Percentiles rank a stretch among this genome's conserved stretches.
These are phyloP conservation scores for Sclerotinia borealis DNA, from an alignment of 2,329 filamentous ascomycete genomes.

Conservation along the genomic window DNA sequence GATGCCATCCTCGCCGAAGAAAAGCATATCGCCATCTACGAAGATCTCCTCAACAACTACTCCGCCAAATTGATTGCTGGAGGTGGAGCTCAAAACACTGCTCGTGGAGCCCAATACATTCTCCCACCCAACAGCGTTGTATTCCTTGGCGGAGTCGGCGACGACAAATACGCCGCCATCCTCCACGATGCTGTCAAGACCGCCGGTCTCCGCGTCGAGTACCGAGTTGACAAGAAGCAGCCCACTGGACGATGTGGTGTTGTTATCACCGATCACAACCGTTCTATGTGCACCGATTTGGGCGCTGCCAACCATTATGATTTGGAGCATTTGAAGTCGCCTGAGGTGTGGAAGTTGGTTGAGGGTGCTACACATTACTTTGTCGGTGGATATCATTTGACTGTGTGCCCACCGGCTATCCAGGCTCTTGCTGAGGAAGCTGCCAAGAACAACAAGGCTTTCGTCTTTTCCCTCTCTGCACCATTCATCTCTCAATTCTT, in stretches of 20 bases:
- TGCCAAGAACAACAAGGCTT: conserved; percentile 80
- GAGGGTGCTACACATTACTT: conserved; percentile 87
- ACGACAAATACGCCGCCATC: conserved; percentile 91
- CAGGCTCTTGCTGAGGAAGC: conserved; percentile 87
- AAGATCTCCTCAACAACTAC: conserved; percentile 88
- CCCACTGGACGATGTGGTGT: conserved; percentile 93
- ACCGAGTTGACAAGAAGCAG: conserved; percentile 78
- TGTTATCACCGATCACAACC: conserved; percentile 94
- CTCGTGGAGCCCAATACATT: conserved; percentile 93
- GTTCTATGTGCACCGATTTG: conserved; percentile 90
- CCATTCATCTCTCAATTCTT: conserved; percentile 98
- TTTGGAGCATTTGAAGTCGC: conserved; percentile 83
- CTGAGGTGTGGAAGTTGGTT: conserved; percentile 86
- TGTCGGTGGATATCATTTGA: conserved; percentile 95
- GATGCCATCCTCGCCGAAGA: conserved; percentile 95
- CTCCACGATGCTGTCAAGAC: conserved; percentile 80
- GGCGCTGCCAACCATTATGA: conserved; percentile 97
- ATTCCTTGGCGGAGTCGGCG: conserved; percentile 88
- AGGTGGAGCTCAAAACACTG: conserved; percentile 95
- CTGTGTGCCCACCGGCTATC: conserved; percentile 87
- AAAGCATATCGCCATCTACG: conserved; percentile 83
- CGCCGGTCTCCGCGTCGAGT: conserved; percentile 88
- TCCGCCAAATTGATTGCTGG: conserved; percentile 92
- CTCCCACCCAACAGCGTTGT: conserved; percentile 83
- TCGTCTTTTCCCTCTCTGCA: conserved; percentile 86